phyloP scores from a whole-genome alignment of 345 rosid species.

The Murraya koenigii region DNA sequence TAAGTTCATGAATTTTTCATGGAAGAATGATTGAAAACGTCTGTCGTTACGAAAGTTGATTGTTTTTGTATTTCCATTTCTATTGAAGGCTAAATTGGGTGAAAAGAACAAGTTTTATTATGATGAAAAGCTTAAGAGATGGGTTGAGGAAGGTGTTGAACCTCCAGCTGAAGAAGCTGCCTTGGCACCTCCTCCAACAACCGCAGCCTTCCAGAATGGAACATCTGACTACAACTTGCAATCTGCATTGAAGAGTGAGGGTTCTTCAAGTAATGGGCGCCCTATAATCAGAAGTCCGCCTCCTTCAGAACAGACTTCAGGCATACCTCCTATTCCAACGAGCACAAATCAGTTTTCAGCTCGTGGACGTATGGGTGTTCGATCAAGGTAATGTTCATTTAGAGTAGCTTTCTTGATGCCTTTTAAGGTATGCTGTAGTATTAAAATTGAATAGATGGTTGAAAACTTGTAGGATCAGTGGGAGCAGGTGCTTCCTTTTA shows the following conservation, averaged over 20 bases:
- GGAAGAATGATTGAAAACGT: background rate
- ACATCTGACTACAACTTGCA: constrained; percentile 59
- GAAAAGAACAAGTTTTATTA: constrained; percentile 82
- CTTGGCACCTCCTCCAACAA: constrained; percentile 83
- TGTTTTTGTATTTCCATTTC: constrained; percentile 21
- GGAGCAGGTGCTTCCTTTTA: background rate
- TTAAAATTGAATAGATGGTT: background rate
- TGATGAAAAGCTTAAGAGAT: constrained; percentile 92
- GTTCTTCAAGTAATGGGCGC: constrained; percentile 49
- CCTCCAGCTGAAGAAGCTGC: constrained; percentile 83
- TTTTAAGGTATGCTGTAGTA: background rate
- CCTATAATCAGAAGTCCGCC: constrained; percentile 44
- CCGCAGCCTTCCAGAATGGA: constrained; percentile 66
- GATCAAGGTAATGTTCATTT: constrained; percentile 59
- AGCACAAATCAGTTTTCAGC: constrained; percentile 84
- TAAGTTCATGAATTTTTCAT: background rate
- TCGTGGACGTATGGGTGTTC: constrained; percentile 84
- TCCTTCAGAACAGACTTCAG: constrained; percentile 51
- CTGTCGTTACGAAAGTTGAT: background rate
- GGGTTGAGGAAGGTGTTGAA: constrained; percentile 97
- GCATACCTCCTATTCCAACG: constrained; percentile 81
- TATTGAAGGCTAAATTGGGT: constrained; percentile 88
- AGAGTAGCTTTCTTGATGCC: background rate
- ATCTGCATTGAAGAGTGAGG: constrained; percentile 50
- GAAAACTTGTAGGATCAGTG: background rate